Evolutionary conservation across 225 moss, liverwort and hornwort genomes (phyloP).

Genomic region (Lunularia cruciata): DNA sequence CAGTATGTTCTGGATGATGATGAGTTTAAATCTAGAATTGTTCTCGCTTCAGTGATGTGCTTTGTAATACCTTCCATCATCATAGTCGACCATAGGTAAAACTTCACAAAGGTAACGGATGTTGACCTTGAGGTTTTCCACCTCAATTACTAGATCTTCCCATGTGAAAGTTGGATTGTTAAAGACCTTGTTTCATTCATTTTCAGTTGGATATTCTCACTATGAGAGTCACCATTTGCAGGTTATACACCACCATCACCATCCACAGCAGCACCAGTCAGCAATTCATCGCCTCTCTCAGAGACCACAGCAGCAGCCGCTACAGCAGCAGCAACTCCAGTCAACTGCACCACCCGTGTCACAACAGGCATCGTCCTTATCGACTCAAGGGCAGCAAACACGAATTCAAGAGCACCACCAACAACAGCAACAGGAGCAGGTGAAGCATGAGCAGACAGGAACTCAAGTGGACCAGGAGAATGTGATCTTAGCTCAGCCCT

Average conservation of each 20-base stretch:
- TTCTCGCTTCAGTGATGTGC: no score
- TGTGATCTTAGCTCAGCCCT: constrained; percentile 22
- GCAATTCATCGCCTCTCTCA: constrained; percentile 51
- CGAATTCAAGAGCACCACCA: constrained; percentile 56
- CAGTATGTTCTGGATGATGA: no score
- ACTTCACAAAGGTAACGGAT: no score
- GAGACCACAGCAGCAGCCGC: constrained; percentile 47
- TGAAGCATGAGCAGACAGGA: constrained; percentile 45
- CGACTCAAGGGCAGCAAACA: constrained; percentile 37
- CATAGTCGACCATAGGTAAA: no score
- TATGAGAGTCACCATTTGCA: constrained; percentile 24
- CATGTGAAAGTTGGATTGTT: no score
- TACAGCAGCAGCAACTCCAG: constrained; percentile 50
- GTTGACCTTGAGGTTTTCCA: no score
- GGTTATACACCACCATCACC: constrained; percentile 50
- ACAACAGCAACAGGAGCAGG: constrained; percentile 57
- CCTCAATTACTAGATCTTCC: no score
- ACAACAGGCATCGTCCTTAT: constrained; percentile 39
- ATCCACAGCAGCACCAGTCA: constrained; percentile 58
- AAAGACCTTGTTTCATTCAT: no score
- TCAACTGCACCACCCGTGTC: constrained; percentile 36
- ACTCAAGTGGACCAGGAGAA: constrained; percentile 35
- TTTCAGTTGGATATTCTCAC: no score
- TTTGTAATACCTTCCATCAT: no score
- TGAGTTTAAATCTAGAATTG: no score